These are phyloP conservation scores for Pneumocystis murina DNA, from an alignment of 1,139 yeast genomes.

Conservation along the genomic window DNA sequence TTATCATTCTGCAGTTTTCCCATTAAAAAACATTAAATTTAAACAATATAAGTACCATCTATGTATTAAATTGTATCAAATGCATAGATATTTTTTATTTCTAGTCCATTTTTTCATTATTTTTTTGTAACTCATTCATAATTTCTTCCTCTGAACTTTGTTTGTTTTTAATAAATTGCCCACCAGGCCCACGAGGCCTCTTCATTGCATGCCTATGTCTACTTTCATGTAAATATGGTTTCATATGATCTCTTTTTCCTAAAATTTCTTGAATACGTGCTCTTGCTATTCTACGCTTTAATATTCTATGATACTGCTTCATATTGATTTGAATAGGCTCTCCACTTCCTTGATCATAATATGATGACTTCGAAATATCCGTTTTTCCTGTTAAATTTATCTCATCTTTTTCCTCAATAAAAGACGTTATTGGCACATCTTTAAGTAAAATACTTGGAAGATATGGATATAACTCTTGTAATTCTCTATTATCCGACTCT, in stretches of 20 bases:
- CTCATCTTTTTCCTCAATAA: too few relatives aligned
- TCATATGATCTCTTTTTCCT: conserved; percentile 24
- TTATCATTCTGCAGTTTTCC: too few relatives aligned
- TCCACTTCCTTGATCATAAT: conserved; percentile 27
- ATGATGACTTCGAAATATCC: neutral
- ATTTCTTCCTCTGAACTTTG: conserved; percentile 61
- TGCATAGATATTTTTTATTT: neutral
- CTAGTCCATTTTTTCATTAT: neutral
- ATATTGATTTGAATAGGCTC: conserved; percentile 97
- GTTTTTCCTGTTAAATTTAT: neutral
- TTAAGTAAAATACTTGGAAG: too few relatives aligned
- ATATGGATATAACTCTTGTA: too few relatives aligned
- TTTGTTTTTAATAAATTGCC: conserved; percentile 88
- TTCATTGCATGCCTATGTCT: conserved; percentile 99
- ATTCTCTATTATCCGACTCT: too few relatives aligned
- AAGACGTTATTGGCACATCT: too few relatives aligned
- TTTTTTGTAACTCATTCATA: neutral
- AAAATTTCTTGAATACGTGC: conserved; percentile 83
- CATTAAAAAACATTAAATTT: too few relatives aligned
- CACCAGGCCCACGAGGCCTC: conserved; percentile 98
- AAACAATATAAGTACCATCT: too few relatives aligned
- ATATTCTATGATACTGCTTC: conserved; percentile 86
- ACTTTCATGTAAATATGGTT: conserved; percentile 87
- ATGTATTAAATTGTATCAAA: too few relatives aligned
- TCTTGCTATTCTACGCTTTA: conserved; percentile 83